Evolutionary conservation across 1,284 basidiomycete species (phyloP), one percentile per base, ranked within the genome.

Genomic region (Inonotus obliquus): DNA sequence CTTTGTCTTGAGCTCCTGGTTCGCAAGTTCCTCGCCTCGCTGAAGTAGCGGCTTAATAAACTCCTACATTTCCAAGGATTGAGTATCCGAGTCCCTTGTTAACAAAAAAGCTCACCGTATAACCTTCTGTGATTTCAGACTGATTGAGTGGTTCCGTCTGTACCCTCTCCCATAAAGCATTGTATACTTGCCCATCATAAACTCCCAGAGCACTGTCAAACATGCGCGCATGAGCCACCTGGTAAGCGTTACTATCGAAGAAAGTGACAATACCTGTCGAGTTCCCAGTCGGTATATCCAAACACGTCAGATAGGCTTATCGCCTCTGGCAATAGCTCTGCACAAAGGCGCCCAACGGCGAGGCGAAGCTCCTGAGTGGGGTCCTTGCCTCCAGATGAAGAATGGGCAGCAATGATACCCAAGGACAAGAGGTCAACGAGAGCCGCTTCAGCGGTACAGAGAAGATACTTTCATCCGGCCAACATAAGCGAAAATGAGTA

Each of bases 301-400:
- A 92, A 91, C 1, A 86, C 85, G 69, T 93, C 91, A 14, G 81
- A 84, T 39, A 93, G 73, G 0, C 83, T 86, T 59, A 93, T 84
- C 4, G 81, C 81, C 65, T 93, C 81, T 0, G 87, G 86, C 2
- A 91, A 70, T 9, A 93, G 68, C 48, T 79, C 75, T 23, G 72
- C 65, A 73, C 85, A 83, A 1, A 82, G 65, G 1, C 70, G 57
- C 32, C 82, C 74, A 62, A 91, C 82, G 1, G 81, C 76, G 32
- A 78, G 69, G 9, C 89, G 82, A 27, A 92, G 72, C 0, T 72
- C 71, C 29, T 79, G 76, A 2, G 83, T 79, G 1, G 80, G 74
- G 62, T 87, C 82, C 13, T 38, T 62, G 66, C 13, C 71, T 68
- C 10, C 62, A 2, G 19, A 32, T 3, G 27, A 39, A 13, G 63